Base-by-base conservation (phyloP, 2,329 filamentous ascomycete genomes). In the Trichoderma endophyticum region DNA sequence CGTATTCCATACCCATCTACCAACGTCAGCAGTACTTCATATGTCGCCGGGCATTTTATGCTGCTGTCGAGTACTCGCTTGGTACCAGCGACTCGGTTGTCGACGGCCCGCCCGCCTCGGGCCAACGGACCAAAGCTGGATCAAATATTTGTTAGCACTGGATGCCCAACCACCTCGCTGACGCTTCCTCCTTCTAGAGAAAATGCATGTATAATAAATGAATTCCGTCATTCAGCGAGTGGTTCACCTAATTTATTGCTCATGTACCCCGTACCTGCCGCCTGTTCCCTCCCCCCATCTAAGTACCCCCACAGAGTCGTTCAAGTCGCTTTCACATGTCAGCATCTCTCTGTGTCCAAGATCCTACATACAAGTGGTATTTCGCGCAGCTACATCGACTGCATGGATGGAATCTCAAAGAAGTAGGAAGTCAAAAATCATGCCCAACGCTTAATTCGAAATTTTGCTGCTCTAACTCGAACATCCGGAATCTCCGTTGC, bases 51-150 rank as follows among this genome's bases (percentile, higher is more conserved):
- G 56, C 15, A 12, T 59, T 11, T 11, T 9, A 12, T 60, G 28
- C 57, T 43, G 1, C n/a, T 5, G 15, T 36, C 32, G n/a, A 32
- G 65, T 60, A 26, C 54, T 28, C 4, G 15, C 54, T 26, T 32
- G 11, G 30, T 28, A 67, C 32, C 36, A 39, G 54, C 32, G 36
- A 60, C 54, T 48, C 64, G 11, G 56, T 32, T 30, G 24, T 60
- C 54, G 36, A 68, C 36, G 65, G 57, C 66, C 39, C 66, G 66
- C 66, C 57, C 57, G 7, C 57, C 66, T 70, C 66, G 66, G 66
- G 54, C 66, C 66, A 70, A 18, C 66, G 66, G 66, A 70, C 66
- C 36, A 62, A 69, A 61, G 34, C 34, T 51, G 26, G n/a, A 34
- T 15, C 18, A 30, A 34, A 11, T 4, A 18, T 30, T 51, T 51